Conservation (phyloP, 1,284 basidiomycete species). For the Marasmius sp. region DNA sequence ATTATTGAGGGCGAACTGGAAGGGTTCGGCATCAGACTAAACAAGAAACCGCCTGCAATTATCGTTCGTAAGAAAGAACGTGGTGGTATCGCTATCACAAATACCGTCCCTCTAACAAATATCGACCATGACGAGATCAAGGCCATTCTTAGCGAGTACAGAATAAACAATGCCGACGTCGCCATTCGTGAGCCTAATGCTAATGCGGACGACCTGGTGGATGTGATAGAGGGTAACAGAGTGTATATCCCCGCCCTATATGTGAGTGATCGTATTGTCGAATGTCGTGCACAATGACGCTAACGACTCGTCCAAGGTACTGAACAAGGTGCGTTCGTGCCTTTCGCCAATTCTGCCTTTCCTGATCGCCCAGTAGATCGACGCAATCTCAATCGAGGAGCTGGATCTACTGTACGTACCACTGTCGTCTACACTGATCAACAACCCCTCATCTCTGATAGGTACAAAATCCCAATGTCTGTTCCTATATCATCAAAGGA, state of each 20-base stretch:
- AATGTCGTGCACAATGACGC: constrained; percentile 1
- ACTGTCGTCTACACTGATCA: not conserved
- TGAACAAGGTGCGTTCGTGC: constrained; percentile 63
- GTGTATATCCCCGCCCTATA: constrained; percentile 94
- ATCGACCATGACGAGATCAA: constrained; percentile 96
- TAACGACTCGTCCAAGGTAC: constrained; percentile 44
- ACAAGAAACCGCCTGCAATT: constrained; percentile 93
- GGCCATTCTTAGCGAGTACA: constrained; percentile 94
- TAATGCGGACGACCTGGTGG: constrained; percentile 98
- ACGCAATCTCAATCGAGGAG: constrained; percentile 98
- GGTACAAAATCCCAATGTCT: constrained; percentile 91
- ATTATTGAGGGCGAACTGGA: constrained; percentile 92
- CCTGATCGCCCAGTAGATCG: constrained; percentile 66
- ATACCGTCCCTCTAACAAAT: constrained; percentile 96
- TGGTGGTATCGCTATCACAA: constrained; percentile 91
- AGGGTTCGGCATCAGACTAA: constrained; percentile 95
- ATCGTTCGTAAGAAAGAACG: constrained; percentile 91
- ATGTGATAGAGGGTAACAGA: constrained; percentile 93
- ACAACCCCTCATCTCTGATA: constrained; percentile 23
- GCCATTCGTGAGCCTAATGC: constrained; percentile 91
- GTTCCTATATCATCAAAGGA: constrained; percentile 92
- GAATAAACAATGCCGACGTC: constrained; percentile 87
- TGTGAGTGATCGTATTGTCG: constrained; percentile 43
- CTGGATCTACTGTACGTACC: constrained; percentile 84
- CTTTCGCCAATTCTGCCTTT: constrained; percentile 11